Percentiles rank a stretch among this genome's conserved stretches.
Evolutionary conservation across 768 basidiomycete species (phyloP).

Genomic region (Auriscalpium microsporum): DNA sequence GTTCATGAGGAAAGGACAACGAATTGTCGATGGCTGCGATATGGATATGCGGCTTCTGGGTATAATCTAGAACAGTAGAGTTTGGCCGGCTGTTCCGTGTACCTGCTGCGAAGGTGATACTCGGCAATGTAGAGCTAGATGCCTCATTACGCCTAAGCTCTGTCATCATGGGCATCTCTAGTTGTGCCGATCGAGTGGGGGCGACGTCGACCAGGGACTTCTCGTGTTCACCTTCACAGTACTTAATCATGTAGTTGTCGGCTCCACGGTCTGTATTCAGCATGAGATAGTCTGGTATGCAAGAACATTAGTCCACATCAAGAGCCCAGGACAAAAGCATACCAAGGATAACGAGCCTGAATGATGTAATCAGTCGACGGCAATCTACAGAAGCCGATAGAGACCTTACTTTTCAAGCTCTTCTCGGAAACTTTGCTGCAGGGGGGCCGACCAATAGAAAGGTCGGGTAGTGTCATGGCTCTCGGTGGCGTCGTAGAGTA

Average conservation of each 20-base stretch:
- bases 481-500: constrained; percentile 59
- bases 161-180: constrained; percentile 67
- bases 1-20: constrained; percentile 85
- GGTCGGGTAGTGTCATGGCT: constrained; percentile 44
- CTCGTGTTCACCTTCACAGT: constrained; percentile 74
- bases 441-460: constrained; percentile 74
- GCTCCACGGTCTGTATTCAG: constrained; percentile 85
- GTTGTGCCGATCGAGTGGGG: constrained; percentile 56
- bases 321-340: constrained; percentile 9
- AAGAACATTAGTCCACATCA: not conserved
- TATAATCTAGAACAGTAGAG: constrained; percentile 30
- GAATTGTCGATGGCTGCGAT: constrained; percentile 94
- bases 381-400: not conserved
- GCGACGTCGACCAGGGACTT: constrained; percentile 73
- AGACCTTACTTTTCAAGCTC: constrained; percentile 74
- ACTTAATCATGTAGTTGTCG: constrained; percentile 92
- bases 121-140: constrained; percentile 19
- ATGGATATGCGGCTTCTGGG: constrained; percentile 71
- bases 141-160: constrained; percentile 42
- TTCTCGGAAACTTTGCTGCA: constrained; percentile 79
- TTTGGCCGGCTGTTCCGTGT: constrained; percentile 11
- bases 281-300: constrained; percentile 70
- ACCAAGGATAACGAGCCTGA: constrained; percentile 80
- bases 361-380: constrained; percentile 11
- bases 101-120: constrained; percentile 16